A percentile compares a stretch with the other conserved stretches of the same genome.
These are phyloP conservation scores for Ballota nigra DNA, from an alignment of 257 asterid genomes.

Conservation along the genomic window DNA sequence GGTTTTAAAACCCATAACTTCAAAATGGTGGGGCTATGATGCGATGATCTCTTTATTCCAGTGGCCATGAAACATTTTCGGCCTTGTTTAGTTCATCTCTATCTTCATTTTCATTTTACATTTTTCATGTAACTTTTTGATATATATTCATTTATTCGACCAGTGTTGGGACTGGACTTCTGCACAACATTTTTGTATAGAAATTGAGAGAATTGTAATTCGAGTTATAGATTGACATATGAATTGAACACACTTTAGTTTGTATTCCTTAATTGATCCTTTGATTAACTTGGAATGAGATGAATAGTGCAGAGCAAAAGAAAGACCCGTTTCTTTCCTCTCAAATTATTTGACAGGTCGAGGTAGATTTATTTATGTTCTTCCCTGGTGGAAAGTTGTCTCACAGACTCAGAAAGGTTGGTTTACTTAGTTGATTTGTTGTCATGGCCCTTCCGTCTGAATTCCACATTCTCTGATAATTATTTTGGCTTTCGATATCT, in stretches of 20 bases:
- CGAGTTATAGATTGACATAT: background rate
- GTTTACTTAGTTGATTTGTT: too few relatives aligned
- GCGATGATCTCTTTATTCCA: background rate
- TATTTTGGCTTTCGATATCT: too few relatives aligned
- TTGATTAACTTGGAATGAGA: background rate
- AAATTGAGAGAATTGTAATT: background rate
- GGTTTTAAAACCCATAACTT: background rate
- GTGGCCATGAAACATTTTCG: background rate
- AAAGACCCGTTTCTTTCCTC: too few relatives aligned
- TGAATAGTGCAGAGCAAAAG: too few relatives aligned
- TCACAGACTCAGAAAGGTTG: too few relatives aligned
- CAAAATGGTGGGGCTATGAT: background rate
- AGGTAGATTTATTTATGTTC: too few relatives aligned
- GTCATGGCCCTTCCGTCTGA: background rate
- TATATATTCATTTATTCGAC: background rate
- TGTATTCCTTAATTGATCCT: background rate
- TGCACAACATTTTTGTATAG: background rate
- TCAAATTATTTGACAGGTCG: too few relatives aligned
- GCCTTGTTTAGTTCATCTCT: background rate
- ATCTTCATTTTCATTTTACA: background rate
- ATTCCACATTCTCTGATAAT: background rate
- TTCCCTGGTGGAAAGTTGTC: too few relatives aligned
- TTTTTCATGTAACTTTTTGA: background rate
- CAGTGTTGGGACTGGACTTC: too few relatives aligned
- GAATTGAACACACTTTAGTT: background rate